Base-by-base conservation (phyloP, 768 basidiomycete genomes). In the Suillus paluster region DNA sequence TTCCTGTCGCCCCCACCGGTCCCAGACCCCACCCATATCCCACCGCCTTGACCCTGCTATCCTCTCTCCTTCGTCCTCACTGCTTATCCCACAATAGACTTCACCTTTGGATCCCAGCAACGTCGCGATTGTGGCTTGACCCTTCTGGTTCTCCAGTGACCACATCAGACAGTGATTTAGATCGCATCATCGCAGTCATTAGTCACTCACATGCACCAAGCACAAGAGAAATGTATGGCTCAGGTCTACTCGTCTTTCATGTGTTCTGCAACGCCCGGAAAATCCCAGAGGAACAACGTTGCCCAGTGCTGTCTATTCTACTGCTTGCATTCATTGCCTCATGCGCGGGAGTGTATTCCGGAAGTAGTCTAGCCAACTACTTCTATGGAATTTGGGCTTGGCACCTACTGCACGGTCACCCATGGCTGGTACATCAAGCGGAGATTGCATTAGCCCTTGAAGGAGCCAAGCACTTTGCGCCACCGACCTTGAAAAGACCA, bases 331-430 rank as follows among this genome's bases (percentile, higher is more conserved):
- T 79, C 39, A 60, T 80, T 0, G 45, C 79, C 0, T 64, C 15
- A 2, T 61, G 73, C 0, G 74, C 74, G 0, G 80, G 79, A 0
- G 34, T 71, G 0, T 80, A 80, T 61, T 63, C 80, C 0, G 71
- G 70, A 0, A 63, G 58, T 7, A 70, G 79, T 0, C 64, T 84
- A 0, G 46, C 55, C 0, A 82, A 82, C 68, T 82, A 80, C 57
- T 34, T 83, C 0, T 64, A 64, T 5, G 78, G 75, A 0, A 50
- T 85, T 0, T 63, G 75, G 1, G 81, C 83, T 2, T 85, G 83
- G 83, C 82, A 85, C 64, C 68, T 78, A 0, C 50, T 84, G 0
- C 82, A 85, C 56, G 71, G 80, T 0, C 12, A 77, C 0, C 36
- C 30, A 0, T 84, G 81, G 81, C 25, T 15, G 0, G 56, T 77